Evolutionary conservation across 1,284 basidiomycete species (phyloP), one percentile per base, ranked within the genome.

Genomic region (Cryptococcus sp.): DNA sequence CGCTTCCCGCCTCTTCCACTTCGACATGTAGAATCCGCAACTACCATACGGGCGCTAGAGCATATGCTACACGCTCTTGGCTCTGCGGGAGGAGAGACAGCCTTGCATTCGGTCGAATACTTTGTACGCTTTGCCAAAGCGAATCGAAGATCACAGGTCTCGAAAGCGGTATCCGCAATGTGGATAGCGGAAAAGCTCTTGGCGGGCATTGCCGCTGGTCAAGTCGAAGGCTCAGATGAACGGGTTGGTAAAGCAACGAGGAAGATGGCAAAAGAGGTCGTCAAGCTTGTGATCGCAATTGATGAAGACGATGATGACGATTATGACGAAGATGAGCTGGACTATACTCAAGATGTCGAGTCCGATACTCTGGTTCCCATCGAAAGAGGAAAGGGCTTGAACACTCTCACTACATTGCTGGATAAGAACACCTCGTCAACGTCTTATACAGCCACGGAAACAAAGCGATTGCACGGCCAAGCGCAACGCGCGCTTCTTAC

Each of bases 51-150:
- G 29, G 78, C 85, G 0, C 73, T 95, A 40, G 81, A 83, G 50
- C 75, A 78, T 8, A 91, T 93, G 86, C 84, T 95, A 52, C 81
- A 81, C 46, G 80, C 85, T 0, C 78, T 95, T 23, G 93, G 92
- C 3, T 66, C 69, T 0, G 76, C 77, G 5, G 89, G 86, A 15
- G 86, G 86, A 3, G 88, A 90, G 56, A 78, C 80, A 6, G 85
- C 85, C 49, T 78, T 93, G 25, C 88, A 84, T 68, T 80, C 89
- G 1, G 83, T 91, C 5, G 92, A 95, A 65, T 91, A 91, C 85
- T 91, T 96, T 67, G 68, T 85, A 13, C 80, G 80, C 45, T 81
- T 88, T 16, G 89, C 75, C 10, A 65, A 69, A 37, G 63, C 69
- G 7, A 59, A 22, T 74, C 79, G 55, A 68, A 73, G 55, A 77